phyloP scores from a whole-genome alignment of 2,329 filamentous ascomycete genomes.

The Fusarium guadeloupense region DNA sequence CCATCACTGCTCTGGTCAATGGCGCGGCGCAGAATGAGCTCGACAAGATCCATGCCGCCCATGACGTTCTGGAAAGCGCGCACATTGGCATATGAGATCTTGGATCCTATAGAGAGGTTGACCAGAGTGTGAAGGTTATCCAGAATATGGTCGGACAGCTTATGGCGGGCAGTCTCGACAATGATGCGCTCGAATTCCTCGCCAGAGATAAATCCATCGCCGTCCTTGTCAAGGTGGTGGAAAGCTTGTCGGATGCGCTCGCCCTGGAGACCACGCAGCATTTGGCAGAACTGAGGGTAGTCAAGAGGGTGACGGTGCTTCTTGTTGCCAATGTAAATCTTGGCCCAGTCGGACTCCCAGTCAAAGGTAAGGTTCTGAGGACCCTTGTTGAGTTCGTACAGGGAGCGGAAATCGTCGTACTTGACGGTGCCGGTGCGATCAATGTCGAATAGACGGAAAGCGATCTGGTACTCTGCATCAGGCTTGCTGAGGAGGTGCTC shows the following conservation, averaged over 20 bases:
- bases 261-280: slow-evolving; percentile 94
- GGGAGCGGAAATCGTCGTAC: slow-evolving; percentile 84
- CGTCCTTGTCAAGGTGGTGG: slow-evolving; percentile 87
- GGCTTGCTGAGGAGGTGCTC: slow-evolving; percentile 93
- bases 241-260: slow-evolving; percentile 97
- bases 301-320: slow-evolving; percentile 90
- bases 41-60: slow-evolving; percentile 96
- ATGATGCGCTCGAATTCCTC: slow-evolving; percentile 98
- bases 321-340: slow-evolving; percentile 89
- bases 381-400: slow-evolving; percentile 92
- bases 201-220: slow-evolving; percentile 93
- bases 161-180: slow-evolving; percentile 89
- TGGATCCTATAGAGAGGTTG: slow-evolving; percentile 90
- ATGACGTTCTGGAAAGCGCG: slow-evolving; percentile 98
- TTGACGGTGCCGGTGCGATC: slow-evolving; percentile 85
- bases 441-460: slow-evolving; percentile 94
- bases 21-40: slow-evolving; percentile 90
- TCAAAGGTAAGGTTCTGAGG: slow-evolving; percentile 88
- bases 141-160: slow-evolving; percentile 95
- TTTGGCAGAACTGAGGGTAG: slow-evolving; percentile 96
- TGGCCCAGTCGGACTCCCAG: slow-evolving; percentile 97
- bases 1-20: slow-evolving; percentile 84
- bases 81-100: slow-evolving; percentile 97
- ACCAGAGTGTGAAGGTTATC: slow-evolving; percentile 91
- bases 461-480: slow-evolving; percentile 98